These are phyloP conservation scores for Verticillium longisporum DNA, from an alignment of 2,329 filamentous ascomycete genomes.

Conservation along the genomic window DNA sequence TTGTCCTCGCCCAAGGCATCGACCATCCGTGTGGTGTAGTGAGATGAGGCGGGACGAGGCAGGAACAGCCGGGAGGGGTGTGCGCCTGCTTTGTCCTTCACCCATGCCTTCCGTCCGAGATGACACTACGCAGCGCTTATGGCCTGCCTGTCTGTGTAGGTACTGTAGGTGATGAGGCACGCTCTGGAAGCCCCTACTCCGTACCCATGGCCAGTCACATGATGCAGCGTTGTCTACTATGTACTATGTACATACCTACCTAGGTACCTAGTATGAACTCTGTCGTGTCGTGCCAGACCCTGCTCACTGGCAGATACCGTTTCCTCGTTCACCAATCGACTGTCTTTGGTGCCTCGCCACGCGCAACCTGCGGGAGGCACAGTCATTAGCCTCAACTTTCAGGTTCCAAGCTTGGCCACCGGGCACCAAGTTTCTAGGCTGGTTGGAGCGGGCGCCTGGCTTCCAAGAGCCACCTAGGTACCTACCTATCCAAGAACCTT, in stretches of 20 bases:
- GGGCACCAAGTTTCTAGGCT: neutral
- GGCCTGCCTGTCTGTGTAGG: neutral
- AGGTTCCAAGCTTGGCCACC: neutral
- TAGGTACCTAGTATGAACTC: neutral
- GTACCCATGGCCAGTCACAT: neutral
- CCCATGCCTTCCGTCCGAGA: neutral
- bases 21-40: neutral
- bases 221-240: neutral
- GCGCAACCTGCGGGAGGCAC: neutral
- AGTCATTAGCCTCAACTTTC: neutral
- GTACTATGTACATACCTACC: no score
- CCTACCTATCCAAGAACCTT: no score
- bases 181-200: no score
- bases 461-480: no score
- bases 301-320: neutral
- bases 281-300: neutral
- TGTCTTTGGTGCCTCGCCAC: neutral
- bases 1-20: neutral
- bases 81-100: neutral
- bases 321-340: neutral
- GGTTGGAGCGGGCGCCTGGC: neutral
- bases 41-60: neutral
- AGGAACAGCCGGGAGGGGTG: neutral
- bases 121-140: neutral
- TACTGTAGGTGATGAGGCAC: no score